These are phyloP conservation scores for Linum tenue DNA, from an alignment of 345 rosid species.

Conservation along the genomic window DNA sequence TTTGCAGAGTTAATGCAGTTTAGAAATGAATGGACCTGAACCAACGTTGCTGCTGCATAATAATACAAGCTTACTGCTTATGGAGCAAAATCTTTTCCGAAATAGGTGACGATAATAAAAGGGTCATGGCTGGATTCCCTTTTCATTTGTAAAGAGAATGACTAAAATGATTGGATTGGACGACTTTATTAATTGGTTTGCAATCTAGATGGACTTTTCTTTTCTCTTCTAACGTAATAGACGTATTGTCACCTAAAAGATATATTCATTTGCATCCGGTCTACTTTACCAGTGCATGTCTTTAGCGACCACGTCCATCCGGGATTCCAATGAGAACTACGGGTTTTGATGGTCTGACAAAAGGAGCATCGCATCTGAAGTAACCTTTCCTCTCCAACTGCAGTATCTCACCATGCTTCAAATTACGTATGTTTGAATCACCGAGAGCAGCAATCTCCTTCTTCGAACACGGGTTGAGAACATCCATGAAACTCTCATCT, in stretches of 20 bases:
- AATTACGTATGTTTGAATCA: slow-evolving; percentile 77
- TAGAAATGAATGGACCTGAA: not conserved
- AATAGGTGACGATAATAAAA: not conserved
- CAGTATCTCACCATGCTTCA: slow-evolving; percentile 56
- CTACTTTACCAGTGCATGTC: not conserved
- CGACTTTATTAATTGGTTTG: no score
- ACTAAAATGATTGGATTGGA: no score
- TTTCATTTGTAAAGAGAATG: not conserved
- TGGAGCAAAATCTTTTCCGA: not conserved
- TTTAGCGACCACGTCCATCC: slow-evolving; percentile 41
- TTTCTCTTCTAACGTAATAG: no score
- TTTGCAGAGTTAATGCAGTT: not conserved
- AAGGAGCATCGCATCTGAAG: slow-evolving; percentile 79
- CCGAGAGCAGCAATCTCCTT: slow-evolving; percentile 65
- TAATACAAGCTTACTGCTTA: not conserved
- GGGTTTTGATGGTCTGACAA: slow-evolving; percentile 53
- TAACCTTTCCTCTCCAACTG: slow-evolving; percentile 97
- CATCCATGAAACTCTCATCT: slow-evolving; percentile 58
- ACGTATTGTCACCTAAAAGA: no score
- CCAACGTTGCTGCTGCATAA: not conserved
- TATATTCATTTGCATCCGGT: not conserved
- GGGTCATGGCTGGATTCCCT: not conserved
- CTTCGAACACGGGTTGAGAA: slow-evolving; percentile 60
- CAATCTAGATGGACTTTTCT: no score
- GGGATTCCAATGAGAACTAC: slow-evolving; percentile 71